Evolutionary conservation across 1,139 yeast genomes (phyloP).

Genomic region (Suhomyces maxii): DNA sequence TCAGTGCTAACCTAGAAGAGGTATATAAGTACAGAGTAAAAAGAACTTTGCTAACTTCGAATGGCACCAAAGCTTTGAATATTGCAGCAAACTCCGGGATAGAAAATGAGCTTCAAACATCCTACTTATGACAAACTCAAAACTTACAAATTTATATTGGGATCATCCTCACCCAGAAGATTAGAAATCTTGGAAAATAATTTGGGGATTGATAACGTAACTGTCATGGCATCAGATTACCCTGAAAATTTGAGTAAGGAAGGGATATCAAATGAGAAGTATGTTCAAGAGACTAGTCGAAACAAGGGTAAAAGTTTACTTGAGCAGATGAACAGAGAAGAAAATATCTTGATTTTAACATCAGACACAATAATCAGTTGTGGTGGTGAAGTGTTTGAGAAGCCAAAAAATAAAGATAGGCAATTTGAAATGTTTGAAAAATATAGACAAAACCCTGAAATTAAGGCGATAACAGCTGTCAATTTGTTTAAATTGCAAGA

Average conservation of each 20-base stretch:
- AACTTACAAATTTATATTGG: constrained; percentile 53
- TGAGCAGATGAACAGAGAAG: constrained; percentile 2
- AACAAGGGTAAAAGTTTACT: constrained; percentile 50
- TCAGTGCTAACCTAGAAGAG: too few relatives aligned
- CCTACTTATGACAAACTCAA: constrained; percentile 23
- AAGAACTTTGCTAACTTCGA: too few relatives aligned
- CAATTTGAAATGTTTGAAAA: constrained; percentile 48
- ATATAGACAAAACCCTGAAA: constrained; percentile 47
- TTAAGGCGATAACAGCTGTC: constrained; percentile 69
- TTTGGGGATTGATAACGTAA: constrained; percentile 56
- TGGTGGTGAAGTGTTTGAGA: constrained; percentile 66
- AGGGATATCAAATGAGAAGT: constrained; percentile 50
- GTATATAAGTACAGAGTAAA: too few relatives aligned
- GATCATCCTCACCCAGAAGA: constrained; percentile 84
- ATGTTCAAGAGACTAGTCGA: constrained; percentile 69
- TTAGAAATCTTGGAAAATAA: constrained; percentile 60
- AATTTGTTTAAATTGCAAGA: constrained; percentile 46
- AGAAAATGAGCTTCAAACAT: constrained; percentile 17
- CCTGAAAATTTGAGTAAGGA: constrained; percentile 71
- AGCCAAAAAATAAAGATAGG: constrained; percentile 55
- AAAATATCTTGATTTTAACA: constrained; percentile 48
- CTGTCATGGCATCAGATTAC: constrained; percentile 58
- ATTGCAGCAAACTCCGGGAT: not conserved
- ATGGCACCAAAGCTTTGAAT: too few relatives aligned
- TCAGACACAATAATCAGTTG: constrained; percentile 87